Evolutionary conservation across 768 basidiomycete genomes (phyloP), one percentile per base, ranked within the genome.

Genomic region (Kwoniella pini): DNA sequence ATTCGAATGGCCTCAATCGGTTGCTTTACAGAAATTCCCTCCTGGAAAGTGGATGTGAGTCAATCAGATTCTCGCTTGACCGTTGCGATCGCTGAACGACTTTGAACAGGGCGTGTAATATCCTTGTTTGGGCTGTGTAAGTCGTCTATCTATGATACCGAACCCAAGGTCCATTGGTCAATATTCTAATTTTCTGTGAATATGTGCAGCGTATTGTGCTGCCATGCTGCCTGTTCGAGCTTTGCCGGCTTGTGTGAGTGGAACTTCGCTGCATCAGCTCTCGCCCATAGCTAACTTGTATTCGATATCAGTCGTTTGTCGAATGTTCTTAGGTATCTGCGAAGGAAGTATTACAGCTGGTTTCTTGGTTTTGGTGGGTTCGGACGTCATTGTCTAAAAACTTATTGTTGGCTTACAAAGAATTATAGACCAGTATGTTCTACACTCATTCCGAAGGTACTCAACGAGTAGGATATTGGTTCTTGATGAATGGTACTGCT

Each of bases 231-330:
- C 13, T 69, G 72, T 39, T 38, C 44, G 19, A 69, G 63, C 63
- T 74, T 74, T 64, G 62, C 60, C 24, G 72, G 72, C 19, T 54
- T 73, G 1, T 70, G 69, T 51, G 66, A 70, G 56, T 67, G 15
- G 33, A 36, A 36, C 15, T 36, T 36, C 15, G 33, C 33, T 36
- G 33, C 7, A 36, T 36, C 33, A 36, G 7, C 33, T 36, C 7
- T 15, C 33, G 15, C 15, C 33, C 33, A 7, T 36, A 7, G 33
- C 33, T 36, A 15, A 36, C 15, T 15, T 7, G 33, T 36, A 15
- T 36, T 15, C 15, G 33, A 7, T 13, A 19, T 52, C 13, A 56
- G 54, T 63, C 57, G 57, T 63, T 26, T 63, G 55, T 27, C 49
- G 62, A 22, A 43, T 62, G 22, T 50, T 62, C 36, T 31, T 62